Evolutionary conservation across 371 early-diverging fungal genomes (phyloP), one percentile per base, ranked within the genome.

Genomic region (Mucor ambiguus): DNA sequence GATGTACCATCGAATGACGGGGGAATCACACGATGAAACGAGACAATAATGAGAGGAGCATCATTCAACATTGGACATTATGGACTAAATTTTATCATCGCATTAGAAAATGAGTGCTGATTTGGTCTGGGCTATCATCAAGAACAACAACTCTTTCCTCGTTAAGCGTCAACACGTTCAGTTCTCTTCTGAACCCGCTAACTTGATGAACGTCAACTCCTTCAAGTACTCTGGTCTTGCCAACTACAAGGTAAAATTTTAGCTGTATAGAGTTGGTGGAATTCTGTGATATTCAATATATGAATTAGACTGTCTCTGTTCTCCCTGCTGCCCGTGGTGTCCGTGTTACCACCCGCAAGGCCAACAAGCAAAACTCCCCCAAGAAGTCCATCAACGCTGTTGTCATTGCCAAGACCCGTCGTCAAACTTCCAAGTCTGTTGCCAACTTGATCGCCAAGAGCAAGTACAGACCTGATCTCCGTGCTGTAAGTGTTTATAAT

Each of bases 211-310:
- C 87, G 68, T 81, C 78, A 87, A 96, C 90, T 81, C 92, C 67
- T 91, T 87, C 89, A 94, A 93, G 89, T 92, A 85, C 90, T 92
- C 93, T 75, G 92, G 92, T 67, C 59, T 94, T 74, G 93, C 92
- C 74, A 90, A 89, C 88, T 74, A 74, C 75, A 91, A 91, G 89
- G 90, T 90, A 83, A 60, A 48, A 33, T 6, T 67, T 32, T n/a
- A 9, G 18, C 9, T 57, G 1, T 4, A 33, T 35, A 18, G 49
- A 37, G 1, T 33, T 18, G 61, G 16, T 24, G 8, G 18, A 30
- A 6, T 5, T 54, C 26, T 14, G 10, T 2, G 26, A 24, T 54
- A 54, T 29, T 29, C 22, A 54, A 54, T 54, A 22, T 28, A 14
- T 33, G 14, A 29, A 33, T 29, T 77, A 90, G 88, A 86, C 89